Evolutionary conservation across 805 yeast species (phyloP), one percentile per base, ranked within the genome.

Genomic region (Cyberlindnera xylosilytica): DNA sequence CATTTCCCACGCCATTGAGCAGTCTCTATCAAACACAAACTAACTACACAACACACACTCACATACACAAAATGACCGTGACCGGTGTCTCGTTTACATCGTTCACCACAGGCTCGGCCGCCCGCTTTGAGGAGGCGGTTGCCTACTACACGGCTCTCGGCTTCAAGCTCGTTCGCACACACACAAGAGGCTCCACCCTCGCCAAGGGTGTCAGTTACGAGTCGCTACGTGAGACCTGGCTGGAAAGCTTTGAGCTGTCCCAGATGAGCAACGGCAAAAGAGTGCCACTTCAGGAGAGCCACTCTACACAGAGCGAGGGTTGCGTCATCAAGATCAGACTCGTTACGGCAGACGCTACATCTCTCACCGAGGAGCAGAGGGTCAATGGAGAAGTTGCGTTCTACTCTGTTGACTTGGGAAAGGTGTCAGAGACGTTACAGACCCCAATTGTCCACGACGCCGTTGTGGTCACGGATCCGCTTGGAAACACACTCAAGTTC

Each of bases 151-250:
- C 63, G 50, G 51, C 63, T 20, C 65, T 84, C 42, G 90, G 90
- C 19, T 83, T 83, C 57, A 65, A 72, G 26, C 67, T 79, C 29
- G 70, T 78, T 36, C 78, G 82, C 57, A 78, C 71, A 52, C 84
- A 71, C 61, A 69, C 80, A 47, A 81, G 82, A 49, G 62, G 57
- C 41, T 66, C 70, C 47, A 62, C 66, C 42, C 60, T 69, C 13
- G 61, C 66, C 35, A 13, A 32, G 11, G 90, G 90, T 4, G 67
- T 84, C 35, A 74, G 87, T 8, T 70, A 68, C 43, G 87, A 83
- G 49, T 83, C 90, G 1, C 56, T 81, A 38, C 74, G 70, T 49
- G 95, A 85, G 62, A 62, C 77, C 22, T 85, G 95, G 95, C 59
- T 85, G 36, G 86, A 83, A 60, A 66, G 80, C 18, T 83, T 79